phyloP scores from a whole-genome alignment of 768 basidiomycete species.

The Auriscalpium microsporum region DNA sequence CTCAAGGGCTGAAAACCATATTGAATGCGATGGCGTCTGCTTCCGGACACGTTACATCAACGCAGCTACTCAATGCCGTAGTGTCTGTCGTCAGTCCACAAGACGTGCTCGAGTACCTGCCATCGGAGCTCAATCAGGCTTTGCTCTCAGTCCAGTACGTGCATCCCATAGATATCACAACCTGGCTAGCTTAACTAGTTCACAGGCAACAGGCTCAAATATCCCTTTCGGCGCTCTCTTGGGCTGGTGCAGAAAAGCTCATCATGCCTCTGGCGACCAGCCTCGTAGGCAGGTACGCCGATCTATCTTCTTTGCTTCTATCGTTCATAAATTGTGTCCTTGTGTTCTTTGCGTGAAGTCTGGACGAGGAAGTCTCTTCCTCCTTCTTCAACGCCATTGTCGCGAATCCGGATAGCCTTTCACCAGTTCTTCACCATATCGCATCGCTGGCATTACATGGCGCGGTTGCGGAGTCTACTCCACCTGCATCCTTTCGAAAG shows the following conservation, averaged over 20 bases:
- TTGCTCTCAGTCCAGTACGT: neutral
- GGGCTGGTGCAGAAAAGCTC: constrained; percentile 49
- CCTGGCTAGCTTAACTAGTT: too few species aligned
- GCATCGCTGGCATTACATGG: constrained; percentile 9
- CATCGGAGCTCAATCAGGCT: constrained; percentile 8
- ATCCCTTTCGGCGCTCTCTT: constrained; percentile 32
- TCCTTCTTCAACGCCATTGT: constrained; percentile 25
- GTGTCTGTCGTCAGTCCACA: constrained; percentile 62
- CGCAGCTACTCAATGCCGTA: constrained; percentile 57
- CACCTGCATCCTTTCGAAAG: constrained; percentile 3
- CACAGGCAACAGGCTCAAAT: too few species aligned
- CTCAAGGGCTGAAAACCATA: constrained; percentile 52
- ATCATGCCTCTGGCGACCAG: constrained; percentile 41
- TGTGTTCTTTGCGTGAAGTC: constrained; percentile 14
- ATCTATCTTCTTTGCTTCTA: neutral
- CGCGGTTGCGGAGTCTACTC: constrained; percentile 3
- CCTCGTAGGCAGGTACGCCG: constrained; percentile 34
- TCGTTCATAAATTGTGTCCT: neutral
- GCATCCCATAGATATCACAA: neutral
- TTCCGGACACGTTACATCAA: constrained; percentile 38
- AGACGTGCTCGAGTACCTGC: constrained; percentile 40
- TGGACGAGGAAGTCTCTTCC: constrained; percentile 22
- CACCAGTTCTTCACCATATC: constrained; percentile 13
- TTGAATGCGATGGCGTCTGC: constrained; percentile 44
- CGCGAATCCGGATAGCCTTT: constrained; percentile 18